Evolutionary conservation across 805 yeast genomes (phyloP), one percentile per base, ranked within the genome.

Genomic region (Candida gorgasii): DNA sequence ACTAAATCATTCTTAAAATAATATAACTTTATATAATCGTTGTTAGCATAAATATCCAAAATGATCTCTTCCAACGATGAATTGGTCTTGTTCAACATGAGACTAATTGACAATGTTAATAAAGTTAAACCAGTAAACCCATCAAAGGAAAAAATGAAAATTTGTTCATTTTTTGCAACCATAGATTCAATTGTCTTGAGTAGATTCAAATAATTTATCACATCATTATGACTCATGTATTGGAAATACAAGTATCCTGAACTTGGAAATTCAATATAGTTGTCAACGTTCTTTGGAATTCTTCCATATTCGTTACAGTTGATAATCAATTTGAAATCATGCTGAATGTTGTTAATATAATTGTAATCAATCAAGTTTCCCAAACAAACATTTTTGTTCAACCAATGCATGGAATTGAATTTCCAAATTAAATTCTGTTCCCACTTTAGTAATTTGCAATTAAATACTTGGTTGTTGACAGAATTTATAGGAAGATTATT

Each of bases 281-380:
- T 37, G 12, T 53, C 53, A 27, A 79, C 53, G 7, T 61, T 62
- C 1, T 55, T 53, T 12, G 73, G 52, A 2, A 63, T 45, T 16
- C 7, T 50, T 1, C 86, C 86, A 42, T 82, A 75, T 44, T 79
- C 86, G 42, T 74, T 72, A 59, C 89, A 84, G 49, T 74, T 71
- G 13, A 83, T 63, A 47, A 75, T 76, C 11, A 81, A 51, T 31
- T 67, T 69, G 79, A 84, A 81, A 18, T 69, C 59, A 2, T 46
- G 46, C 5, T 42, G 29, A 15, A 45, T 33, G 22, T 39, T 39
- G 13, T 37, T 31, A 27, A 61, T 29, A 20, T 49, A 54, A 40
- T 59, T 57, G 46, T 57, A 64, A 43, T 64, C 67, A 29, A 54
- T 50, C 12, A 59, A 48, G 35, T 59, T 66, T 8, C 72, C 72